Conservation (phyloP, 1,284 basidiomycete genomes). For the Sporisorium sorghi region DNA sequence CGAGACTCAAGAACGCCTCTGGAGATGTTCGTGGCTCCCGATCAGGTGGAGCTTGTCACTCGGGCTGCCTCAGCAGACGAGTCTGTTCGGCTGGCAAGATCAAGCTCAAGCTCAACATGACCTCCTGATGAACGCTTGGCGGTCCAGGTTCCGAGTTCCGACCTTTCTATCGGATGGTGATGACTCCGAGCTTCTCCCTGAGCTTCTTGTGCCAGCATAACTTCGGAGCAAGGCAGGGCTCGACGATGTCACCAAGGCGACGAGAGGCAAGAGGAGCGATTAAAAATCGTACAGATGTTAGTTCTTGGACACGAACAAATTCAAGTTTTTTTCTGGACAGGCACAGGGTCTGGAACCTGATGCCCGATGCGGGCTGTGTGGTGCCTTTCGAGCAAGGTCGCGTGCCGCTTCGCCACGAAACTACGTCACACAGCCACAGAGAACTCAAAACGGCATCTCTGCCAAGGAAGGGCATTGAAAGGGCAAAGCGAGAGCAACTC, state of each 20-base stretch:
- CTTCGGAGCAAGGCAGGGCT: not conserved
- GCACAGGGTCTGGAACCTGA: slow-evolving; percentile 5
- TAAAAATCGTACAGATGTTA: not conserved
- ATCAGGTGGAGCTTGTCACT: not conserved
- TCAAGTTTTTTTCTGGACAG: not conserved
- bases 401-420: not conserved
- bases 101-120: not conserved
- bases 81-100: not conserved
- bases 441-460: not conserved
- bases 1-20: no score
- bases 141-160: not conserved
- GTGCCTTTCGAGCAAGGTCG: not conserved
- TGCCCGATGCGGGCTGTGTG: not conserved
- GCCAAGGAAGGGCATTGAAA: not conserved
- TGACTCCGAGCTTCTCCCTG: not conserved
- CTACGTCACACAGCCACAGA: slow-evolving; percentile 11
- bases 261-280: not conserved
- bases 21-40: no score
- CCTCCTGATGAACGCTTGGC: slow-evolving; percentile 1
- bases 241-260: slow-evolving; percentile 2
- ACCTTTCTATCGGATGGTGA: no score
- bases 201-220: not conserved
- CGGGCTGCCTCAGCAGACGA: not conserved
- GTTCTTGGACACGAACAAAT: not conserved
- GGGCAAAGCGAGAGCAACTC: not conserved